phyloP scores from a whole-genome alignment of 208 protist genomes.

The Trypanosoma boissoni region DNA sequence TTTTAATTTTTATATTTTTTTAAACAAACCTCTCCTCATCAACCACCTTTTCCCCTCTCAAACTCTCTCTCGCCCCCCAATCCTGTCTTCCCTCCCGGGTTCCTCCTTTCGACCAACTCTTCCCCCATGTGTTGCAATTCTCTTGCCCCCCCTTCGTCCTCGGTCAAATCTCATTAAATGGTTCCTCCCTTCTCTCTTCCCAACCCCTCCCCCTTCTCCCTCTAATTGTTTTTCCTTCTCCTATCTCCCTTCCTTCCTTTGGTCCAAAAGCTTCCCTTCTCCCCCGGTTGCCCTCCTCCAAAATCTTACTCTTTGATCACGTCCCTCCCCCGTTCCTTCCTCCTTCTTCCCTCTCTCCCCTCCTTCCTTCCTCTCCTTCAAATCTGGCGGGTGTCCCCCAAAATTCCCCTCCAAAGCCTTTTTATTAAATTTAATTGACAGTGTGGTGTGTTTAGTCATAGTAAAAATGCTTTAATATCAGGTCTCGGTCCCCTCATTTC shows the following conservation, averaged over 20 bases:
- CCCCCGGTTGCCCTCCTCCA: conserved; percentile 15
- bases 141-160: conserved; percentile 15
- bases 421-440: conserved; percentile 16
- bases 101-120: conserved; percentile 25
- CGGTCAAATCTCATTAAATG: conserved; percentile 3
- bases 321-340: conserved; percentile 28
- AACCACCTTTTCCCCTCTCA: neutral
- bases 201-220: conserved; percentile 18
- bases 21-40: conserved; percentile 14
- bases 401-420: conserved; percentile 26
- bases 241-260: conserved; percentile 22
- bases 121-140: conserved; percentile 15
- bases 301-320: conserved; percentile 19
- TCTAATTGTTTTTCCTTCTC: conserved; percentile 21
- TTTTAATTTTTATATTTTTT: conserved; percentile 23
- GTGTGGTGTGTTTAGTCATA: neutral
- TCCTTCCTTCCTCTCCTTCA: conserved; percentile 15
- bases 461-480: conserved; percentile 7
- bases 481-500: conserved; percentile 33
- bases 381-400: conserved; percentile 20
- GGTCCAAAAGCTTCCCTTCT: conserved; percentile 25
- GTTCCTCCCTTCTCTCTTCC: conserved; percentile 5
- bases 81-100: conserved; percentile 28
- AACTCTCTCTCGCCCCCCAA: conserved; percentile 6
- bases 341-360: conserved; percentile 5